Base-by-base conservation (phyloP, 192 early-diverging fungal genomes). In the Lobulomyces angularis region DNA sequence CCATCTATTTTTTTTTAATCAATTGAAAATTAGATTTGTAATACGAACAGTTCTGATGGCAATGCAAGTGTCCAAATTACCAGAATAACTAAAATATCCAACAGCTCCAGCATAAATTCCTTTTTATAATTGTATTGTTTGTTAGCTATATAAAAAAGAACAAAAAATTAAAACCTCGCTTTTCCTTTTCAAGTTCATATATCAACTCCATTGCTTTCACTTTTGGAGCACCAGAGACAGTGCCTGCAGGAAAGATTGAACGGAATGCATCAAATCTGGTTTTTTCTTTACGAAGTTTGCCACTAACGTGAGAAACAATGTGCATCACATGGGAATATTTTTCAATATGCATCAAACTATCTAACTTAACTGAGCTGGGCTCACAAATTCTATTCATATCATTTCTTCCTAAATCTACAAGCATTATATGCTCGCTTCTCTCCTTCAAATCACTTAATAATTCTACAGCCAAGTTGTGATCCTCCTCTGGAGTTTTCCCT, bases 261-360 rank as follows among this genome's bases (percentile, higher is more conserved):
- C 95, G 69, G 69, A 99, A 95, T 0, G 92, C 92, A 57, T 97
- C 91, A 61, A 81, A 95, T 17, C 74, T 70, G 11, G 90, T 88
- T 61, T 90, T 88, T 24, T 74, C 92, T n/a, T 66, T 63, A 31
- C 95, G 71, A 37, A 99, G 63, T 46, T 70, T 69, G 32, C 95
- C 95, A 9, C 81, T 84, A 1, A 99, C 87, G 52, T 95, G 83
- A 49, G 78, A 82, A n/a, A 99, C 95, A 64, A 99, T 99, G 53
- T 99, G 95, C 92, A 99, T 99, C 25, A 99, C 95, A 55, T 99
- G 92, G 23, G 81, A 82, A 53, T 95, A 99, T 18, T 79, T 67
- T 58, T 99, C 95, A 49, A 99, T 80, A 35, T 88, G 78, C 95
- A 99, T 99, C 45, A 99, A 65, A 44, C 85, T 89, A 50, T 96